Percentiles rank a stretch among this genome's conserved stretches.
phyloP scores from a whole-genome alignment of 345 rosid species.

The Euclidium syriacum region DNA sequence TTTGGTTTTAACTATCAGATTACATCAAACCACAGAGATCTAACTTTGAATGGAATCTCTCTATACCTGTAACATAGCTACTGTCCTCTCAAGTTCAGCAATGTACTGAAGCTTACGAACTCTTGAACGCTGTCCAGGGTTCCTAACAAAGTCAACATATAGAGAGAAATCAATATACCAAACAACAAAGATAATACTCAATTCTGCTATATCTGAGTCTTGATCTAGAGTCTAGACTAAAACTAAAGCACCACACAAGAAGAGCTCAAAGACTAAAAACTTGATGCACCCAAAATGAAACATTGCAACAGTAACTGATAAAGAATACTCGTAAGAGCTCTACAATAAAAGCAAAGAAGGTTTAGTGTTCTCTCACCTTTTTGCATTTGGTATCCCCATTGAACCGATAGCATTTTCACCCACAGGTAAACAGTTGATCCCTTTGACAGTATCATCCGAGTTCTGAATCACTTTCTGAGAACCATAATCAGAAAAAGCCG shows the following conservation, averaged over 20 bases:
- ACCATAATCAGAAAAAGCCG: constrained; percentile 56
- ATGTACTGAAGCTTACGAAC: constrained; percentile 81
- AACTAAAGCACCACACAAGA: neutral
- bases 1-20: neutral
- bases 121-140: constrained; percentile 76
- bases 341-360: neutral
- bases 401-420: constrained; percentile 28
- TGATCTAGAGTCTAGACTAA: constrained; percentile 7
- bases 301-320: neutral
- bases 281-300: neutral
- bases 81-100: constrained; percentile 73
- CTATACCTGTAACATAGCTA: constrained; percentile 57
- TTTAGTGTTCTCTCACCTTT: constrained; percentile 41
- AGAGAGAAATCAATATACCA: neutral
- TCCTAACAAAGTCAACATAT: constrained; percentile 34
- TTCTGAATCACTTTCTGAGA: constrained; percentile 39
- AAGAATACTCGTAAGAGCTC: neutral
- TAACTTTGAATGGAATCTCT: constrained; percentile 12
- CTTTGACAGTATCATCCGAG: constrained; percentile 38
- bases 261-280: constrained; percentile 1
- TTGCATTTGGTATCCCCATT: constrained; percentile 35
- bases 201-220: neutral
- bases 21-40: neutral
- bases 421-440: constrained; percentile 28
- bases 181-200: neutral